Conservation (phyloP, 768 basidiomycete genomes). For the Trametes cingulata region DNA sequence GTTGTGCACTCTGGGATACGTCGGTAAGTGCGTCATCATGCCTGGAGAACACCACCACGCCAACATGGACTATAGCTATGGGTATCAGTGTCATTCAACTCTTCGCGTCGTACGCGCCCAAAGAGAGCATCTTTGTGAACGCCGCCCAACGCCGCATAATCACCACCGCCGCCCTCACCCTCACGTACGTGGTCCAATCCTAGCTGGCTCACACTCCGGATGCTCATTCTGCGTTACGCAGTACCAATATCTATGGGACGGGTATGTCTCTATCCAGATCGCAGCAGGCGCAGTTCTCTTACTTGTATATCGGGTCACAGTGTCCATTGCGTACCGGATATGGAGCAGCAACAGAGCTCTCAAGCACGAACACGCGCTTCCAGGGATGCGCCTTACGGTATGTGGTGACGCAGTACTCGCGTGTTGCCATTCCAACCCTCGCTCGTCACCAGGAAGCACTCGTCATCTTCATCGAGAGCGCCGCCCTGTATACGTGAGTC, state of each 20-base stretch:
- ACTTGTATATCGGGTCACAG: neutral
- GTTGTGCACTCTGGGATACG: slow-evolving; percentile 7
- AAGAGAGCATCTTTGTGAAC: slow-evolving; percentile 4
- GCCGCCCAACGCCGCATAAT: slow-evolving; percentile 2
- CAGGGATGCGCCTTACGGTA: neutral
- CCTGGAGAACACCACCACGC: no score
- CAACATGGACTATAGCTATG: neutral
- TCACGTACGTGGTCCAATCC: neutral
- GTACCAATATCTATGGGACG: slow-evolving; percentile 14
- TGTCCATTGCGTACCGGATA: slow-evolving; percentile 12
- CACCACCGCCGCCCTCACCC: slow-evolving; percentile 5
- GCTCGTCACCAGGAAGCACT: slow-evolving; percentile 5
- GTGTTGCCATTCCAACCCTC: neutral
- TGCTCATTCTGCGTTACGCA: neutral
- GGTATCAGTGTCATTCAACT: slow-evolving; percentile 13
- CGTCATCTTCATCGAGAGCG: slow-evolving; percentile 14
- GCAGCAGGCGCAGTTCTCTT: neutral
- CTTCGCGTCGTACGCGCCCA: neutral
- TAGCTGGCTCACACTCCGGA: no score
- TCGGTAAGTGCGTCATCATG: neutral
- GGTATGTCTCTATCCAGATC: neutral
- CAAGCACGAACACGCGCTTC: neutral
- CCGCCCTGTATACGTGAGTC: slow-evolving; percentile 14
- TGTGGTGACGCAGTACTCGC: neutral
- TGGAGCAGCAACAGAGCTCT: slow-evolving; percentile 9